Evolutionary conservation across 164 flowering plant genomes (phyloP).

Genomic region (Tinospora cordifolia): DNA sequence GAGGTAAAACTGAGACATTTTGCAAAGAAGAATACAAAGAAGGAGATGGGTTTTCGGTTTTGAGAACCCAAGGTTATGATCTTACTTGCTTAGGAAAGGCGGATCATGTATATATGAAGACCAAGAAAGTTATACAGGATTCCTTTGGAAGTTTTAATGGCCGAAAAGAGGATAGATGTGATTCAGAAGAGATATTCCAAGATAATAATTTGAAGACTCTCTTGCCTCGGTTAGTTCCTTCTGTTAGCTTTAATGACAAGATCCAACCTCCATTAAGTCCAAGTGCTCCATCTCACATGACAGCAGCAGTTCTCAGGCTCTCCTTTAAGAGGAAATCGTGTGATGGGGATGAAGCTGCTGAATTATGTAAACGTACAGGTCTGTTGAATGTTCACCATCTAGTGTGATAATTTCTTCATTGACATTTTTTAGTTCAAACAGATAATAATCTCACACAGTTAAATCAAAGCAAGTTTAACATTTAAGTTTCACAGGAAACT

Average conservation of each 20-base stretch:
- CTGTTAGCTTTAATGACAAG: slow-evolving; percentile 73
- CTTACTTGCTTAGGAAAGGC: slow-evolving; percentile 37
- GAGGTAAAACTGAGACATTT: slow-evolving; percentile 35
- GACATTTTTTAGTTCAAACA: background rate
- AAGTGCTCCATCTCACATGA: slow-evolving; percentile 35
- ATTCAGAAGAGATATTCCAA: slow-evolving; percentile 39
- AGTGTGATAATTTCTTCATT: background rate
- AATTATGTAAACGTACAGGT: slow-evolving; percentile 39
- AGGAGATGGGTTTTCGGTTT: slow-evolving; percentile 24
- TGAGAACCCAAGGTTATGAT: slow-evolving; percentile 36
- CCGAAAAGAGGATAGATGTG: slow-evolving; percentile 39
- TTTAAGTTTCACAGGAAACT: background rate
- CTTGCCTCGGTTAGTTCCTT: slow-evolving; percentile 38
- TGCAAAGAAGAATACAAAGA: slow-evolving; percentile 32
- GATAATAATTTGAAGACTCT: slow-evolving; percentile 34
- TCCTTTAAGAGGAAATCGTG: slow-evolving; percentile 73
- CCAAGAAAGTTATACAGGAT: slow-evolving; percentile 39
- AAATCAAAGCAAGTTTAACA: background rate
- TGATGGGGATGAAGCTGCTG: slow-evolving; percentile 57
- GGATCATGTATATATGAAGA: slow-evolving; percentile 40
- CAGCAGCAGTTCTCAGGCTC: slow-evolving; percentile 61
- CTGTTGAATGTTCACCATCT: background rate
- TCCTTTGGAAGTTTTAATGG: slow-evolving; percentile 52
- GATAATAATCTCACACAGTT: background rate
- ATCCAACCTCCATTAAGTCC: slow-evolving; percentile 25